Evolutionary conservation across 495 filamentous ascomycete species (phyloP), one percentile per base, ranked within the genome.

Genomic region (Annulohypoxylon maeteangense): DNA sequence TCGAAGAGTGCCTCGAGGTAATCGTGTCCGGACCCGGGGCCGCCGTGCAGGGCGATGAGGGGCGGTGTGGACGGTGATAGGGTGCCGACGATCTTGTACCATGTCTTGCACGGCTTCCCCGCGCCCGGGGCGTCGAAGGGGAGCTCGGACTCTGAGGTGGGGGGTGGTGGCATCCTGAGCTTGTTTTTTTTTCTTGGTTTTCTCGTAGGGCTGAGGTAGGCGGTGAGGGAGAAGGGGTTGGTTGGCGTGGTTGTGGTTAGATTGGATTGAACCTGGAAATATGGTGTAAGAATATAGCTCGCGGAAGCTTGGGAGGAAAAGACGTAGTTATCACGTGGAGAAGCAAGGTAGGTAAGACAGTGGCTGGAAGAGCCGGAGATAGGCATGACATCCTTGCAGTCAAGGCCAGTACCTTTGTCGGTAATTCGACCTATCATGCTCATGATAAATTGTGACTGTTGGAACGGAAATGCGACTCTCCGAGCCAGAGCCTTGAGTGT

Each of bases 1-100:
- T 82, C 76, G 3, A 65, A 56, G 18, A 84, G 60, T 7, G 80
- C 77, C 7, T 76, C 60, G 5, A 85, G 72, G 72, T 83, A 84
- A 42, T 80, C 68, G 68, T 83, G 81, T 6, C 75, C 74, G n/a
- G 75, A 75, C 23, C 84, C 83, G 1, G 84, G 84, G 1, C 84
- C 84, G 53, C 84, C 83, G 68, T 85, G 82, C n/a, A 84, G 70
- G 2, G 47, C 58, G 48, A 68, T 50, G 12, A 68, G 14, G 5
- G 58, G 57, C 38, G 66, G 38, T 7, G 53, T 47, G 7, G 34
- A 7, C 2, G 64, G 40, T 4, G 20, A 16, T 0, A 72, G 57
- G 18, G 31, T 11, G 20, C 69, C 69, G 12, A 67, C 18, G 20
- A 67, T 50, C 54, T 76, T 78, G 67, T 82, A 83, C 78, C 79